Evolutionary conservation across 345 rosid genomes (phyloP).

Genomic region (Salix udensis): DNA sequence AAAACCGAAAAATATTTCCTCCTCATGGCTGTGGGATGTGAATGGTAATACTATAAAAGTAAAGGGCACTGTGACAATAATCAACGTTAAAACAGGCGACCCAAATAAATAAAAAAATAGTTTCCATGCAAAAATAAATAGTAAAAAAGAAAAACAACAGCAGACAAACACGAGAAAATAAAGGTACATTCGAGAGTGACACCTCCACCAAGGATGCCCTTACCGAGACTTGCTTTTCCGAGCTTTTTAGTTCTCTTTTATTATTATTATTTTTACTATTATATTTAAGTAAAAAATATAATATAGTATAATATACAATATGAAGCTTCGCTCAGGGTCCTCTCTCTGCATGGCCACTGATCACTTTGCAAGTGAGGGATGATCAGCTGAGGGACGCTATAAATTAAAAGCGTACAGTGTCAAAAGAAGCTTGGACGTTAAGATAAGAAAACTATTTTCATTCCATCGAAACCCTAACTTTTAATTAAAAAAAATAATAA

Average conservation of each 20-base stretch:
- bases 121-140: conserved; percentile 19
- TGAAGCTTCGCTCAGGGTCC: conserved; percentile 17
- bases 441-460: conserved; percentile 14
- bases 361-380: conserved; percentile 7
- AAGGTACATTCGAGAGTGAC: conserved; percentile 39
- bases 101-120: not conserved
- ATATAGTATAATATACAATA: not conserved
- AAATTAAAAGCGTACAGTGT: conserved; percentile 1
- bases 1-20: not conserved
- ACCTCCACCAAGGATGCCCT: conserved; percentile 34
- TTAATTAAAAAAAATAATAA: conserved; percentile 26
- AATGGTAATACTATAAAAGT: not conserved
- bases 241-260: conserved; percentile 11
- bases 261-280: not conserved
- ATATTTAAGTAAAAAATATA: not conserved
- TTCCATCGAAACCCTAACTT: conserved; percentile 20
- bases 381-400: conserved; percentile 6
- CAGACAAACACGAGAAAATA: conserved; percentile 27
- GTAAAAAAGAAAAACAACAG: not conserved
- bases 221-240: conserved; percentile 26
- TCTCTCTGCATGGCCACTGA: conserved; percentile 31
- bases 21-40: not conserved
- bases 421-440: conserved; percentile 29
- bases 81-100: not conserved
- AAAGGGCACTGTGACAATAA: not conserved